Evolutionary conservation across 192 early-diverging fungal species (phyloP).

Genomic region (Geosiphon pyriformis): DNA sequence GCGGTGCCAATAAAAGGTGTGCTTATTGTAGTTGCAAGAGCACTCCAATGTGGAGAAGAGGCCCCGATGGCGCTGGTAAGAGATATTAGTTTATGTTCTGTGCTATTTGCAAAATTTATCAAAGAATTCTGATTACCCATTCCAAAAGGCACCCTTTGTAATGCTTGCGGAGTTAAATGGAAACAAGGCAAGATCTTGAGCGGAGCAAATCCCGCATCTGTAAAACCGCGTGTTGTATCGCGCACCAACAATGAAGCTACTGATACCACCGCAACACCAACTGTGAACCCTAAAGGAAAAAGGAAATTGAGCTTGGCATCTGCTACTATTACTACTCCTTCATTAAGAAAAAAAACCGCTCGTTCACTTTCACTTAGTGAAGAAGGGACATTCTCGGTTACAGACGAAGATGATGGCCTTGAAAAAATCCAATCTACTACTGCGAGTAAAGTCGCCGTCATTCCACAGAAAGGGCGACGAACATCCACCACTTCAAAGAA

Average conservation of each 20-base stretch:
- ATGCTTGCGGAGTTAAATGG: slow-evolving; percentile 81
- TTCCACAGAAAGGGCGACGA: slow-evolving; percentile 4
- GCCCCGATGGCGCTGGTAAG: slow-evolving; percentile 59
- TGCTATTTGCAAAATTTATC: neutral
- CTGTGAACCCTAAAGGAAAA: neutral
- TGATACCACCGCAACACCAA: slow-evolving; percentile 2
- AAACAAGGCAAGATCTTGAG: slow-evolving; percentile 70
- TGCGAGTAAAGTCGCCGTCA: no score
- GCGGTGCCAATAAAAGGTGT: slow-evolving; percentile 46
- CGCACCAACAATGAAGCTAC: neutral
- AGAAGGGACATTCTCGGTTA: slow-evolving; percentile 4
- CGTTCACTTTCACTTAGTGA: slow-evolving; percentile 11
- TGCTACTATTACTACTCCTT: no score
- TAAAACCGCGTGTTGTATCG: no score
- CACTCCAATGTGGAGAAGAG: slow-evolving; percentile 78
- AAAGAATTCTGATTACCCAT: neutral
- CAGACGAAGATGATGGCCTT: slow-evolving; percentile 18
- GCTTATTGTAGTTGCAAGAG: slow-evolving; percentile 58
- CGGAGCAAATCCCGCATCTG: slow-evolving; percentile 20
- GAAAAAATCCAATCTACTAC: neutral
- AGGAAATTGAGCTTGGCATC: neutral
- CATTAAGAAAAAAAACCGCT: slow-evolving; percentile 10
- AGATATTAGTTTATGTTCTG: neutral
- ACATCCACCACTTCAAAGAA: slow-evolving; percentile 11
- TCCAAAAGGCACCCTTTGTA: slow-evolving; percentile 54